Base-by-base conservation (phyloP, 2,329 filamentous ascomycete genomes). In the Diaporthe caulivora region DNA sequence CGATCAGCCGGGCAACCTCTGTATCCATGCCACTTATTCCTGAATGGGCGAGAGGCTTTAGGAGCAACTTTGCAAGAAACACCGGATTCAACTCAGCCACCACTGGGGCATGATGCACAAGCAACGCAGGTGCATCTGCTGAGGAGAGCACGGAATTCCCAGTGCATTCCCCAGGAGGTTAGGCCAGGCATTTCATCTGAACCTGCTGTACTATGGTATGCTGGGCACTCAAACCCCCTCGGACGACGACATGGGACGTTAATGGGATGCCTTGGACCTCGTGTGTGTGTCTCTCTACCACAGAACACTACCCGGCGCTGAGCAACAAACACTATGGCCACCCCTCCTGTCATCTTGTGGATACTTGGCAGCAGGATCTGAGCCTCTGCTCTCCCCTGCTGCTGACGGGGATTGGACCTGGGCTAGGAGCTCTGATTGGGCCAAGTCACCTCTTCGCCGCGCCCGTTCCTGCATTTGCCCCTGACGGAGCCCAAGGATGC, bases 401-500 rank as follows among this genome's bases (percentile, higher is more conserved):
- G 42, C 47, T 37, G 57, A 64, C 60, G 26, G 24, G 62, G 65
- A 72, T 57, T 57, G 54, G 26, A 37, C n/a, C n/a, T 26, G 21
- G 21, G 47, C 42, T 57, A 40, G 34, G 54, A 44, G 47, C 37
- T 51, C 21, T 74, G 72, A 68, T 74, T 74, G 73, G 70, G n/a
- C 44, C 70, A 68, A 69, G 70, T 31, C 70, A 55, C 54, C 58
- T 40, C 34, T 53, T 37, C 29, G 53, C 65, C 42, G 73, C 71
- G 67, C 49, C 67, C 58, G 73, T 75, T 73, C 73, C 73, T 75
- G 73, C 73, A 75, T 75, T 64, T 75, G 67, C 73, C 73, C 73
- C 73, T 75, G 73, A 74, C 42, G 31, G 18, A 57, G 21, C 37
- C 37, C 71, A 58, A 55, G 73, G 73, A 55, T 62, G 21, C 55